Base-by-base conservation (phyloP, 441 rosid genomes). In the Pelargonium myrrhifolium region DNA sequence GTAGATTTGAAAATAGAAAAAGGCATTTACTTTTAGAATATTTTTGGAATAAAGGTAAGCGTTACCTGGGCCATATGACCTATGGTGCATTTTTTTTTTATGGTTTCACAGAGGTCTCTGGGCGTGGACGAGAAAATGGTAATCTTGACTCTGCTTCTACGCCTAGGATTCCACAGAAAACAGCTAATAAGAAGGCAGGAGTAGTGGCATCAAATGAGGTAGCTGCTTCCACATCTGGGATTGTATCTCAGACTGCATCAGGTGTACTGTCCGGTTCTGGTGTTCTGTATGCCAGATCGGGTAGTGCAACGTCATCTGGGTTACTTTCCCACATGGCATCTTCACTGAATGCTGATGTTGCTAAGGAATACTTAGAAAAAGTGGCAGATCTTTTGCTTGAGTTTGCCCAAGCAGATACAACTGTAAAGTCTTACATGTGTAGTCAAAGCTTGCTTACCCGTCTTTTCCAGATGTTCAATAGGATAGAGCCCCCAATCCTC, bases 211-310 rank as follows among this genome's bases (percentile, higher is more conserved):
- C 85, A 71, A 76, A 65, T 51, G 99, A 91, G 64, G 95, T 85
- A 68, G 80, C 82, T 53, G 83, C 86, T 65, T 88, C 96, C 55
- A 80, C 87, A 45, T 85, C 96, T 71, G 96, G 92, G 71, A 77
- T 86, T 78, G 91, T 82, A 75, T 94, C 98, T 73, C 98, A 85
- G 82, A 86, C 97, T 66, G 88, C 96, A 70, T 94, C 97, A 6
- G 94, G 97, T 61, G 89, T 88, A 61, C 86, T 94, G 43, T 88
- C 99, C 74, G 98, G 98, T 73, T 94, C 97, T 1, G 99, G 93
- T 66, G 91, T 92, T 79, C 68, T 89, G 79, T 88, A 90, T 83
- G 96, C 99, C 72, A 88, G 92, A 79, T 84, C 89, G 9, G 97
- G 96, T 73, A 91, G 97, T 77, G 84, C 90, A 58, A 85, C 99